Conservation (phyloP, 1,284 basidiomycete genomes). For the Ustilago bromivora region DNA sequence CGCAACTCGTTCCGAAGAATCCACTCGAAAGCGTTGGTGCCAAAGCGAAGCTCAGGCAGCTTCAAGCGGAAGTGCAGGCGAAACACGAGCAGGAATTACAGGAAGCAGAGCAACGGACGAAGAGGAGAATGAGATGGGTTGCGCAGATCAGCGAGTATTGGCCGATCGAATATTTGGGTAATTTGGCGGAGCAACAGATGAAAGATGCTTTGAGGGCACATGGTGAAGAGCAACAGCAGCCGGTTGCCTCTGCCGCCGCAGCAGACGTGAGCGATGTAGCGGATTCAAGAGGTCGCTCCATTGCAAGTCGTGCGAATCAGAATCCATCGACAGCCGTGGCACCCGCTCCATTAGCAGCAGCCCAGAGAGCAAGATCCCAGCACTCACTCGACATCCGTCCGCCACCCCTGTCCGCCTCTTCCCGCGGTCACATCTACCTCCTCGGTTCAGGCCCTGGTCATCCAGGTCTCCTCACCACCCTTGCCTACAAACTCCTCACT, state of each 20-base stretch:
- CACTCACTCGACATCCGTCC: slow-evolving; percentile 57
- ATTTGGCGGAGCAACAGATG: slow-evolving; percentile 80
- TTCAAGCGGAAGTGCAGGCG: slow-evolving; percentile 22
- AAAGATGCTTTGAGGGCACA: slow-evolving; percentile 68
- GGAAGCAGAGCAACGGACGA: slow-evolving; percentile 51
- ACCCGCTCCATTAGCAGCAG: neutral
- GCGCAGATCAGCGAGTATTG: slow-evolving; percentile 79
- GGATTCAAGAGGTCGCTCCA: slow-evolving; percentile 18
- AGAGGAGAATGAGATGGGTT: slow-evolving; percentile 70
- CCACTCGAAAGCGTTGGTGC: slow-evolving; percentile 25
- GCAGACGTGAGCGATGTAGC: neutral
- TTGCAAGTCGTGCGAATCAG: slow-evolving; percentile 1
- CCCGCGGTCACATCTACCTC: slow-evolving; percentile 73
- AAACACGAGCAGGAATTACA: slow-evolving; percentile 30
- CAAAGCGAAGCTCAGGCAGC: slow-evolving; percentile 11
- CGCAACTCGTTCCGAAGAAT: slow-evolving; percentile 71
- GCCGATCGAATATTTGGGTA: slow-evolving; percentile 82
- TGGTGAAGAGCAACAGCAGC: slow-evolving; percentile 24
- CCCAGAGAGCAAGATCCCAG: slow-evolving; percentile 48
- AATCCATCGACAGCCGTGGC: neutral
- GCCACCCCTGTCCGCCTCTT: slow-evolving; percentile 12
- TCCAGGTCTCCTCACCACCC: slow-evolving; percentile 87
- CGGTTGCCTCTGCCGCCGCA: neutral
- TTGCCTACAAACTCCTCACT: slow-evolving; percentile 84
- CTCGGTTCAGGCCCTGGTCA: slow-evolving; percentile 96